Conservation (phyloP, 371 early-diverging fungal genomes). For the Paramicrosporidium saccamoebae region DNA sequence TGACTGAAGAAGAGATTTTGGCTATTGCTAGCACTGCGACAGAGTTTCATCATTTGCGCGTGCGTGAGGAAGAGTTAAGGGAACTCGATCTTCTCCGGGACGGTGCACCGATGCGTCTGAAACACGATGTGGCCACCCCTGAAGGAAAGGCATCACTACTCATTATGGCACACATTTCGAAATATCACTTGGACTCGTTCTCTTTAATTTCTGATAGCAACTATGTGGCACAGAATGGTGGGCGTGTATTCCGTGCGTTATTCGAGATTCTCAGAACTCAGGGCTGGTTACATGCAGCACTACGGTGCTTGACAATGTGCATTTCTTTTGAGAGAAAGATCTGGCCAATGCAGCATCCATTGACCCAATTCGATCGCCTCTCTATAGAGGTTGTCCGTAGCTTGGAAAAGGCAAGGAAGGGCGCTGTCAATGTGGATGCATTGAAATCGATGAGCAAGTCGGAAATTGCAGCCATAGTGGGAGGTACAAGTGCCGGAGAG, state of each 20-base stretch:
- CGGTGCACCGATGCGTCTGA: no score
- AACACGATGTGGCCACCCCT: constrained; percentile 32
- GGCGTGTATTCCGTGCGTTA: constrained; percentile 67
- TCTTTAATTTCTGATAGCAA: constrained; percentile 63
- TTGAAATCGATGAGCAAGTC: neutral
- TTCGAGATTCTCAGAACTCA: constrained; percentile 73
- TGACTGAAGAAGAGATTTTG: constrained; percentile 63
- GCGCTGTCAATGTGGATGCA: constrained; percentile 8
- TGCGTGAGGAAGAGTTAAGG: constrained; percentile 43
- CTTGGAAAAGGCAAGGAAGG: constrained; percentile 18
- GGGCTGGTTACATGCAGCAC: constrained; percentile 53
- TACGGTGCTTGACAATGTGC: constrained; percentile 40
- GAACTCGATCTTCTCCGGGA: constrained; percentile 40
- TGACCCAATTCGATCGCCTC: constrained; percentile 36
- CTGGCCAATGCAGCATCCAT: constrained; percentile 82
- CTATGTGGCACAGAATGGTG: constrained; percentile 71
- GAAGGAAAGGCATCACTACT: constrained; percentile 71
- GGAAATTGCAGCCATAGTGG: constrained; percentile 18
- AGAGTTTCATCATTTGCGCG: constrained; percentile 71
- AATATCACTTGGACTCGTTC: constrained; percentile 46
- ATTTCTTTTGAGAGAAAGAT: constrained; percentile 57
- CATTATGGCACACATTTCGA: constrained; percentile 50
- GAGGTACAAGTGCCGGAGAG: constrained; percentile 46
- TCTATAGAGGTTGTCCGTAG: constrained; percentile 34
- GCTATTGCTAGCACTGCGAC: constrained; percentile 49